Conservation (phyloP, 1,284 basidiomycete species). For the Ganoderma leucocontextum region DNA sequence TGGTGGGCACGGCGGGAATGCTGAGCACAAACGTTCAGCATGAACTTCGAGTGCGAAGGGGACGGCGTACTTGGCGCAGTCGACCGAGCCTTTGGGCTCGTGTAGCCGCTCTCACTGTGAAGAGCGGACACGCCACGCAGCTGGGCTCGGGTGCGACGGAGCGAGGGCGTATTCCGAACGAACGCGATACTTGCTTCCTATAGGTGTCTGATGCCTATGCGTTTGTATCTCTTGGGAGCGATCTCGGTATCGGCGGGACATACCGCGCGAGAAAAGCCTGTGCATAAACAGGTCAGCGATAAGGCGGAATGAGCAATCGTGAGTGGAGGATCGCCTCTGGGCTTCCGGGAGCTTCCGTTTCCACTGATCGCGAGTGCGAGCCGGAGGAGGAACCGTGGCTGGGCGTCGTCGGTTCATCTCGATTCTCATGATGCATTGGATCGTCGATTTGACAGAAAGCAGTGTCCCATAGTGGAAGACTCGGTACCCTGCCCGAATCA, state of each 20-base stretch:
- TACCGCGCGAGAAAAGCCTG: background rate
- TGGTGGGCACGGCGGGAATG: too few species aligned
- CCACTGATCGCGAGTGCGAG: slow-evolving; percentile 5
- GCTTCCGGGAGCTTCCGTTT: slow-evolving; percentile 10
- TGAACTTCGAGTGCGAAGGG: too few species aligned
- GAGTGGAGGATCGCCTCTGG: slow-evolving; percentile 6
- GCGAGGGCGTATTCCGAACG: slow-evolving; percentile 10
- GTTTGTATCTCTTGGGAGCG: background rate
- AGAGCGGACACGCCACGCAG: too few species aligned
- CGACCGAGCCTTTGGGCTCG: too few species aligned
- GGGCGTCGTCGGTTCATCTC: background rate
- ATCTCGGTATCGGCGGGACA: slow-evolving; percentile 5
- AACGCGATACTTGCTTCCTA: background rate
- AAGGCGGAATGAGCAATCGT: background rate
- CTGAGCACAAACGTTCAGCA: too few species aligned
- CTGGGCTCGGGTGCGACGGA: slow-evolving; percentile 8
- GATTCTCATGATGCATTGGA: slow-evolving; percentile 10
- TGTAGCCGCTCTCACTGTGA: too few species aligned
- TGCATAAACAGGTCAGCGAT: background rate
- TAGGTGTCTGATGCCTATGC: background rate
- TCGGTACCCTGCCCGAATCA: slow-evolving; percentile 1
- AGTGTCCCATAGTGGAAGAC: slow-evolving; percentile 7
- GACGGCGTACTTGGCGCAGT: too few species aligned
- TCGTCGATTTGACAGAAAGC: slow-evolving; percentile 18
- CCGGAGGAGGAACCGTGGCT: slow-evolving; percentile 5